phyloP scores from a whole-genome alignment of 179 eudicot species.

The Actinidia arguta region DNA sequence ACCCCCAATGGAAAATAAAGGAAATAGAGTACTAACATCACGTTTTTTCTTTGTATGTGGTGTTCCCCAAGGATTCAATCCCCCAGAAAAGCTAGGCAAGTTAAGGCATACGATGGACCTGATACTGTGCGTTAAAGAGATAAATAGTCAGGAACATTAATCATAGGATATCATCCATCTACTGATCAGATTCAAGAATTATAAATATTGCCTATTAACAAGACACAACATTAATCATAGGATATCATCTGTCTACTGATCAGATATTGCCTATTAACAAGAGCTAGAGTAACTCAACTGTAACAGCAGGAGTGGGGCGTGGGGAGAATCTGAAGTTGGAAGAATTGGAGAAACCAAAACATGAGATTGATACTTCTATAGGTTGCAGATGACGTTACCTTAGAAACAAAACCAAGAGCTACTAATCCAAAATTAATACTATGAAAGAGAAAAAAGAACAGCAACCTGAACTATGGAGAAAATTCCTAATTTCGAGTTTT shows the following conservation, averaged over 20 bases:
- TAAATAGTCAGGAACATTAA: not conserved
- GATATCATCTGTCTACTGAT: no score
- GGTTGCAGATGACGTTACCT: not conserved
- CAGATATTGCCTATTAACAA: not conserved
- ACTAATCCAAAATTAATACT: not conserved
- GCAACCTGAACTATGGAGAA: not conserved
- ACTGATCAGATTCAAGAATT: not conserved
- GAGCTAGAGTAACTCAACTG: no score
- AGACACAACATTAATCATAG: not conserved
- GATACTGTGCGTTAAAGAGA: constrained; percentile 60
- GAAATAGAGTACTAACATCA: constrained; percentile 49
- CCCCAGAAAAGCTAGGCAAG: constrained; percentile 98
- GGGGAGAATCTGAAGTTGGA: no score
- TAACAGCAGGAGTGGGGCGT: no score
- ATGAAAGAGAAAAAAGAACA: not conserved
- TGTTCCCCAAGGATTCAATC: constrained; percentile 98
- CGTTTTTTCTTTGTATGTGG: constrained; percentile 61
- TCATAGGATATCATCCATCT: not conserved
- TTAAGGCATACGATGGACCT: constrained; percentile 95
- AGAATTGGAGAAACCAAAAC: not conserved
- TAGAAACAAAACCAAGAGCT: not conserved
- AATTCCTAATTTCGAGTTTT: not conserved
- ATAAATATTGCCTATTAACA: not conserved
- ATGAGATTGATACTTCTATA: not conserved
- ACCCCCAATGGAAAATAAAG: not conserved